phyloP scores from a whole-genome alignment of 2,329 filamentous ascomycete genomes.

The Sclerotinia borealis region DNA sequence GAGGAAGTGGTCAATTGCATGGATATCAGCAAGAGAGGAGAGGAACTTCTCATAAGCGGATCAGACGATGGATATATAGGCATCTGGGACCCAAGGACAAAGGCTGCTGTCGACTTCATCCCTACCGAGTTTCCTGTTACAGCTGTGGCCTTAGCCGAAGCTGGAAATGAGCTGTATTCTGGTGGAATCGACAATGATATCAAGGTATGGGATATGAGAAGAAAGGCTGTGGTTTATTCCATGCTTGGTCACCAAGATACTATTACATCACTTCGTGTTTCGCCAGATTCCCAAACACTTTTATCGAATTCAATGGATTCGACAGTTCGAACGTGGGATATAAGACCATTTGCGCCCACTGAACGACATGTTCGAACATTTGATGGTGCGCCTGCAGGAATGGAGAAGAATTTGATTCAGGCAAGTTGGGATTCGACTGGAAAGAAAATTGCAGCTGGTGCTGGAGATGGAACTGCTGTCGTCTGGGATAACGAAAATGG shows the following conservation, averaged over 20 bases:
- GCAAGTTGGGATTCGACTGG: constrained; percentile 87
- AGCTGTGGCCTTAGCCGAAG: constrained; percentile 83
- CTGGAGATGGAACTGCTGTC: constrained; percentile 83
- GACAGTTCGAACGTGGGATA: constrained; percentile 92
- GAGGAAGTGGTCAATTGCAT: constrained; percentile 93
- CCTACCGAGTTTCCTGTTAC: constrained; percentile 91
- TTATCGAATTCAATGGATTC: constrained; percentile 92
- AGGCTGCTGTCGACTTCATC: constrained; percentile 80
- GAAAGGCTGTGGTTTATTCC: constrained; percentile 80
- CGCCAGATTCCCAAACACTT: constrained; percentile 84
- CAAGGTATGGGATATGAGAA: constrained; percentile 93
- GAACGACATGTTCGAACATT: constrained; percentile 82
- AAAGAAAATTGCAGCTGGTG: constrained; percentile 80
- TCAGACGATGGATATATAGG: constrained; percentile 92
- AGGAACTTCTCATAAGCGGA: constrained; percentile 83
- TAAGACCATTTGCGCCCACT: constrained; percentile 85
- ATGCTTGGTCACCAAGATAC: constrained; percentile 90
- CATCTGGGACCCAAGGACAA: constrained; percentile 91
- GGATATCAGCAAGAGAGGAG: constrained; percentile 81
- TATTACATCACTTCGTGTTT: constrained; percentile 83
- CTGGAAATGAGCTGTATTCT: constrained; percentile 90
- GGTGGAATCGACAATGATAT: constrained; percentile 97
- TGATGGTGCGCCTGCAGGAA: constrained; percentile 79
- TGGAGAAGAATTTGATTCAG: constrained; percentile 87
- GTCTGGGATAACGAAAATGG: constrained; percentile 87